A percentile compares a stretch with the other conserved stretches of the same genome.
Evolutionary conservation across 2,329 filamentous ascomycete species (phyloP).

Genomic region (Fusarium nematophilum): DNA sequence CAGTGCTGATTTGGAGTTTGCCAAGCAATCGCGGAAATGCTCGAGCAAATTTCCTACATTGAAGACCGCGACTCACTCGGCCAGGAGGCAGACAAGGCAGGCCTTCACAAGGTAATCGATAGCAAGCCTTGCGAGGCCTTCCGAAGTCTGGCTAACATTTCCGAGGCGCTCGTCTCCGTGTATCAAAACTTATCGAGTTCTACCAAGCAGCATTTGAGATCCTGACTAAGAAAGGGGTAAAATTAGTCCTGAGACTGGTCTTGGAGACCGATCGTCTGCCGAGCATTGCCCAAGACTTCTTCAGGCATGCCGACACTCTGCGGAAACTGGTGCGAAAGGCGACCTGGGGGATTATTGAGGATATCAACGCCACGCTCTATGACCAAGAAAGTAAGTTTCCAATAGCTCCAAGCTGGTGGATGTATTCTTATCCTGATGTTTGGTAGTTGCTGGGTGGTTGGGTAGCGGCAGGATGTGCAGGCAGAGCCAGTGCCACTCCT

Average conservation of each 20-base stretch:
- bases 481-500: slow-evolving; percentile 23
- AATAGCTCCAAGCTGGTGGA: neutral
- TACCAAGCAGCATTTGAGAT: slow-evolving; percentile 42
- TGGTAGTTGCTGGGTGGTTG: slow-evolving; percentile 14
- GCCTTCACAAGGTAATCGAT: slow-evolving; percentile 20
- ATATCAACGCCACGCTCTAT: slow-evolving; percentile 37
- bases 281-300: slow-evolving; percentile 38
- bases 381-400: slow-evolving; percentile 23
- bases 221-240: slow-evolving; percentile 35
- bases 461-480: slow-evolving; percentile 12
- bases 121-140: neutral
- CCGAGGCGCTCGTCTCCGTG: slow-evolving; percentile 39
- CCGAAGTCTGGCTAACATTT: slow-evolving; percentile 1
- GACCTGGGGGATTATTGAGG: slow-evolving; percentile 37
- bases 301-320: slow-evolving; percentile 40
- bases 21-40: slow-evolving; percentile 42
- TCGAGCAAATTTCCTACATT: slow-evolving; percentile 45
- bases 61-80: slow-evolving; percentile 46
- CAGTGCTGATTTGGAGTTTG: slow-evolving; percentile 29
- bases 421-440: neutral
- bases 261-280: slow-evolving; percentile 41
- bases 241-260: slow-evolving; percentile 14
- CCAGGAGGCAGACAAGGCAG: slow-evolving; percentile 30
- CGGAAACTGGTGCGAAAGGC: slow-evolving; percentile 41
- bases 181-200: slow-evolving; percentile 45